Conservation (phyloP, 1,284 basidiomycete genomes). For the Ganoderma sinense region DNA sequence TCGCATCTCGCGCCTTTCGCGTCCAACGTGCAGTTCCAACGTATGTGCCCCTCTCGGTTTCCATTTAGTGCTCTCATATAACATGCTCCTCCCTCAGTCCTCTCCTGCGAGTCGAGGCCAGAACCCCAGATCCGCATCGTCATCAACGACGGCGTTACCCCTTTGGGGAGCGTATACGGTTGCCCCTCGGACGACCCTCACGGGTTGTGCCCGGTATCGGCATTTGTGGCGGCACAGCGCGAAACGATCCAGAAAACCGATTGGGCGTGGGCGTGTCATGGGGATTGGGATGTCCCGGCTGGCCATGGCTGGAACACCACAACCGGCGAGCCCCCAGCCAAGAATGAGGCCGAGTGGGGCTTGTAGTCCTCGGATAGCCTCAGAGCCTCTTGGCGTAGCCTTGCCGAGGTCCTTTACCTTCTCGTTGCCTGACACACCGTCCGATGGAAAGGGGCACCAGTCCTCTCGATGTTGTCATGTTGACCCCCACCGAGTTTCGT, state of each 20-base stretch:
- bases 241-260: slow-evolving; percentile 74
- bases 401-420: neutral
- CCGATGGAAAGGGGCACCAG: too few species aligned
- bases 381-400: neutral
- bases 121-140: slow-evolving; percentile 77
- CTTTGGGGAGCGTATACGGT: slow-evolving; percentile 77
- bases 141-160: slow-evolving; percentile 89
- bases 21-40: slow-evolving; percentile 79
- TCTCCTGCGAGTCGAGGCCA: slow-evolving; percentile 60
- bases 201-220: slow-evolving; percentile 82
- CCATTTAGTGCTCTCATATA: slow-evolving; percentile 11
- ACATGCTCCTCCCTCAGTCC: slow-evolving; percentile 45
- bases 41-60: slow-evolving; percentile 47
- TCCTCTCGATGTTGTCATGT: neutral
- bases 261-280: slow-evolving; percentile 80
- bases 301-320: slow-evolving; percentile 51
- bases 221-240: slow-evolving; percentile 77
- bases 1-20: slow-evolving; percentile 80
- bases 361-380: neutral
- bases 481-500: neutral
- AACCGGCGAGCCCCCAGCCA: slow-evolving; percentile 36
- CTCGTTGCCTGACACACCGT: neutral
- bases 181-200: slow-evolving; percentile 71
- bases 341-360: neutral
- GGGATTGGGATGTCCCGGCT: slow-evolving; percentile 65